Conservation (phyloP, 192 early-diverging fungal genomes). For the Endogone sp. region DNA sequence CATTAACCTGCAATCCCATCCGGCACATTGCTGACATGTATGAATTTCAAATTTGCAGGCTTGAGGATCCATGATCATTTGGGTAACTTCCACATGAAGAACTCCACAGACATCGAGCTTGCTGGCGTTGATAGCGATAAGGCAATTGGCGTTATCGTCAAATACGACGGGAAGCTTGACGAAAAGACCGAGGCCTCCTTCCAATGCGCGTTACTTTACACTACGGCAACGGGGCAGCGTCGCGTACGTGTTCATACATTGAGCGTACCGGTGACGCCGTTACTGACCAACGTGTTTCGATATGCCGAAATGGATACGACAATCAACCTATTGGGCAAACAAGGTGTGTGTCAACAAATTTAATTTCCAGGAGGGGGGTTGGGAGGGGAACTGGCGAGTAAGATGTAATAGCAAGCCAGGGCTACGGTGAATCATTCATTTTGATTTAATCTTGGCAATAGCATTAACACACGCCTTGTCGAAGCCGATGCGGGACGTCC, state of each 20-base stretch:
- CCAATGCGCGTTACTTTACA: conserved; percentile 95
- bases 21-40: conserved; percentile 8
- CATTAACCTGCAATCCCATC: background rate
- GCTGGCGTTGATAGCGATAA: conserved; percentile 85
- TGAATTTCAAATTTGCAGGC: conserved; percentile 26
- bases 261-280: conserved; percentile 66
- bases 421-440: background rate
- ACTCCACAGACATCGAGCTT: conserved; percentile 88
- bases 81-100: conserved; percentile 93
- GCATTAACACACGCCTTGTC: conserved; percentile 70
- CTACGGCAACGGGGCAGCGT: conserved; percentile 81
- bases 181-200: conserved; percentile 78
- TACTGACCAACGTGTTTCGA: conserved; percentile 82
- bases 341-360: conserved; percentile 46
- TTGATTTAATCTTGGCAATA: conserved; percentile 12
- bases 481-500: conserved; percentile 67
- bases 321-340: conserved; percentile 81
- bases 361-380: background rate
- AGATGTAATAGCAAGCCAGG: background rate
- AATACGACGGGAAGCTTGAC: conserved; percentile 88
- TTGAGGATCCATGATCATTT: conserved; percentile 82
- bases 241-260: conserved; percentile 92
- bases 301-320: conserved; percentile 90
- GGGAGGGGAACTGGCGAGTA: background rate
- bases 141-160: conserved; percentile 75